phyloP scores from a whole-genome alignment of 164 flowering plant genomes.

The Magnolia sinica region DNA sequence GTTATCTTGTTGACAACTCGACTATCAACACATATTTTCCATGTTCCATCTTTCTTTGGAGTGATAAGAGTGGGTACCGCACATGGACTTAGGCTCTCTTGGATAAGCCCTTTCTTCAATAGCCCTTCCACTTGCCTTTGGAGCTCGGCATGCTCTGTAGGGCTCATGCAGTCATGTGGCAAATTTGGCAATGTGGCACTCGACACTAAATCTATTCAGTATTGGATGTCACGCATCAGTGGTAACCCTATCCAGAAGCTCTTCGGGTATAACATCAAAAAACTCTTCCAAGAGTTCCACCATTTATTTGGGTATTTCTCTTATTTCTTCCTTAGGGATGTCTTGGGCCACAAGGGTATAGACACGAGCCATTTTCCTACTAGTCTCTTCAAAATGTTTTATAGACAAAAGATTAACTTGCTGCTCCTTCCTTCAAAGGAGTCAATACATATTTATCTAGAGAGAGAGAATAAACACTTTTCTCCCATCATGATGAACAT shows the following conservation, averaged over 20 bases:
- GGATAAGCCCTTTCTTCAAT: background rate
- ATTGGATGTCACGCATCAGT: background rate
- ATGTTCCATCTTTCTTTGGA: slow-evolving; percentile 2
- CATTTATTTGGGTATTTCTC: background rate
- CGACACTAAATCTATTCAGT: slow-evolving; percentile 1
- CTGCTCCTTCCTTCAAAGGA: background rate
- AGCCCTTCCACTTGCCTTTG: background rate
- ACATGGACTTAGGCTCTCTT: background rate
- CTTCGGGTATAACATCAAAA: background rate
- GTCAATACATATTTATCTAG: background rate
- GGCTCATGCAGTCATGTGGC: background rate
- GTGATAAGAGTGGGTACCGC: slow-evolving; percentile 1
- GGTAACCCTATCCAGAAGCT: background rate
- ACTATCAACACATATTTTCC: slow-evolving; percentile 8
- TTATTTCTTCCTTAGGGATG: background rate
- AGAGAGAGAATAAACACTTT: background rate
- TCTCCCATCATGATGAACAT: background rate
- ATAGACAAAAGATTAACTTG: background rate
- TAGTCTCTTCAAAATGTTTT: background rate
- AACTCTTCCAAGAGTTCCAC: background rate
- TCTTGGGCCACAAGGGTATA: background rate
- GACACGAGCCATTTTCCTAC: background rate
- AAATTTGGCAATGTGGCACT: background rate
- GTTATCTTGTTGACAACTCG: slow-evolving; percentile 1
- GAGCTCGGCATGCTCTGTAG: no score